Evolutionary conservation across 192 early-diverging fungal species (phyloP).

Genomic region (Coemansia sp.): DNA sequence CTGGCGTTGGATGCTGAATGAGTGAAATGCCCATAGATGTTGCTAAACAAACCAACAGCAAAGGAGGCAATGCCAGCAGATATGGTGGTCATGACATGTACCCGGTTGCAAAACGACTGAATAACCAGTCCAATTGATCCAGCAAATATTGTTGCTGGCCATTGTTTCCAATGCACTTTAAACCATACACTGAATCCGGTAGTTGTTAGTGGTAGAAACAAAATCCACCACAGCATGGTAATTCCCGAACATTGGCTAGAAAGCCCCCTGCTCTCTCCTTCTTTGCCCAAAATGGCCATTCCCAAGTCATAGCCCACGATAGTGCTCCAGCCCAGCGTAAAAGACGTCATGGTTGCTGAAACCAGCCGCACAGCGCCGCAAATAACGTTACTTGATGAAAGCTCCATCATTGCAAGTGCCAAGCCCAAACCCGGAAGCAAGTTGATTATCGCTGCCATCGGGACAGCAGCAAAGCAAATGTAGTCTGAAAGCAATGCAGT

Average conservation of each 20-base stretch:
- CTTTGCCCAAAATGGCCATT: slow-evolving; percentile 54
- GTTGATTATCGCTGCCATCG: slow-evolving; percentile 58
- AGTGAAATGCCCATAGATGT: slow-evolving; percentile 65
- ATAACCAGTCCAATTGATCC: slow-evolving; percentile 63
- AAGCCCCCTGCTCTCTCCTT: slow-evolving; percentile 2
- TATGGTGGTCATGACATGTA: slow-evolving; percentile 54
- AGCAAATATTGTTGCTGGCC: slow-evolving; percentile 64
- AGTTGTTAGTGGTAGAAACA: slow-evolving; percentile 55
- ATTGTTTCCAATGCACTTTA: slow-evolving; percentile 57
- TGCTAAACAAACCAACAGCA: slow-evolving; percentile 70
- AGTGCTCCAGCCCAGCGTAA: slow-evolving; percentile 68
- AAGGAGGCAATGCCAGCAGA: slow-evolving; percentile 64
- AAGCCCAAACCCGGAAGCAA: slow-evolving; percentile 69
- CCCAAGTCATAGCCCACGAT: slow-evolving; percentile 57
- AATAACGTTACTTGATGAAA: slow-evolving; percentile 77
- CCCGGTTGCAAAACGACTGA: slow-evolving; percentile 56
- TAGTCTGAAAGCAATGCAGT: slow-evolving; percentile 54
- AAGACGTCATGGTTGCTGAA: slow-evolving; percentile 70
- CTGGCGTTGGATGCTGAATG: slow-evolving; percentile 62
- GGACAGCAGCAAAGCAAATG: slow-evolving; percentile 59
- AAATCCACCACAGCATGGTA: slow-evolving; percentile 50
- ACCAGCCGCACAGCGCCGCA: slow-evolving; percentile 77
- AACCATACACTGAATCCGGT: slow-evolving; percentile 57
- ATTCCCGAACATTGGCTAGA: slow-evolving; percentile 16
- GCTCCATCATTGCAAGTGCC: slow-evolving; percentile 75